phyloP scores from a whole-genome alignment of 2,329 filamentous ascomycete species.

The Neodidymelliopsis sp. region DNA sequence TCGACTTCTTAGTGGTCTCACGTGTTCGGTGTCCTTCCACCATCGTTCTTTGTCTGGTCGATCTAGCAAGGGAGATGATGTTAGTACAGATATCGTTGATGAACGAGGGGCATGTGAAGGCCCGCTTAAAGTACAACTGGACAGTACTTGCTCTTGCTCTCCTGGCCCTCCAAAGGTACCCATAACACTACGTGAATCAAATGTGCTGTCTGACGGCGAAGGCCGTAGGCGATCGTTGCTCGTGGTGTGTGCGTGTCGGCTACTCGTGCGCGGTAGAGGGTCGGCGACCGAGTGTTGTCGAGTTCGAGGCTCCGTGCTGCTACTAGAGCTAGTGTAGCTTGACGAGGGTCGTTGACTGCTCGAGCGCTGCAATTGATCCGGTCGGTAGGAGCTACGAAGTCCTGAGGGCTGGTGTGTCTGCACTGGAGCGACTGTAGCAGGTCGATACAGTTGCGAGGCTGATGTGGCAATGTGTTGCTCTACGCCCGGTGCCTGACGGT shows the following conservation, averaged over 20 bases:
- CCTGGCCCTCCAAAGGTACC: constrained; percentile 1
- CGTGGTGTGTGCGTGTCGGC: constrained; percentile 24
- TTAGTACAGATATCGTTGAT: constrained; percentile 9
- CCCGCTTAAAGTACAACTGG: constrained; percentile 3
- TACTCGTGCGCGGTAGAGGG: constrained; percentile 22
- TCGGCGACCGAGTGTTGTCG: constrained; percentile 20
- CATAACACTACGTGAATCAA: not conserved
- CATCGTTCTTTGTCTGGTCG: constrained; percentile 26
- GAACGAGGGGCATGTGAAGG: constrained; percentile 5
- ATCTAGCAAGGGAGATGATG: constrained; percentile 22
- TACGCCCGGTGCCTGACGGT: constrained; percentile 1
- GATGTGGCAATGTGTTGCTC: not conserved
- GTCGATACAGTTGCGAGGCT: not conserved
- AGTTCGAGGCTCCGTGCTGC: constrained; percentile 3
- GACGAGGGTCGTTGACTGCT: constrained; percentile 24
- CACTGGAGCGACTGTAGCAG: constrained; percentile 16
- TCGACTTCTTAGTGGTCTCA: constrained; percentile 13
- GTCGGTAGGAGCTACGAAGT: constrained; percentile 30
- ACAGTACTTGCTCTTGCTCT: constrained; percentile 20
- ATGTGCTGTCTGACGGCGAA: not conserved
- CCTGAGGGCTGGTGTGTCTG: constrained; percentile 28
- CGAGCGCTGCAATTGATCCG: constrained; percentile 14
- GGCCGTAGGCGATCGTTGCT: constrained; percentile 1
- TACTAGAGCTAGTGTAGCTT: constrained; percentile 22
- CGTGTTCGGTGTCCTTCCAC: constrained; percentile 32